Base-by-base conservation (phyloP, 31 red algal genomes). In the Asparagopsis taxiformis region DNA sequence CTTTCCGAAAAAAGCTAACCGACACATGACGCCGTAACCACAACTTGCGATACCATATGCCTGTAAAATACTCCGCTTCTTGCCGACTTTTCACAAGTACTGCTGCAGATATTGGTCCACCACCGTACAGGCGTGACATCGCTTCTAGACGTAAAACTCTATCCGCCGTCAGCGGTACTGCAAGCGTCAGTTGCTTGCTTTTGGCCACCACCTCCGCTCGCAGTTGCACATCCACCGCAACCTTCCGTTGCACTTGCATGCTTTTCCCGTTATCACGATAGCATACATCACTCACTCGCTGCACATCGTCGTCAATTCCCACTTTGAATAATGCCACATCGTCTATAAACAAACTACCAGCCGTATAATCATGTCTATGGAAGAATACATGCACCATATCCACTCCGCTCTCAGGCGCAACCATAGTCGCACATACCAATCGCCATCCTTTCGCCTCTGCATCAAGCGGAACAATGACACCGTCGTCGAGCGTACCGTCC, bases 111-210 rank as follows among this genome's bases (percentile, higher is more conserved):
- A 91, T 50, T 25, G 87, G 76, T 13, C 87, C 77, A 0, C 70
- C 87, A 10, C 77, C 70, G 51, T 81, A 91, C 21, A 72, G 55
- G 1, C 62, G 56, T 28, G 87, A 72, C 65, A 91, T 52, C 34
- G 58, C 50, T 51, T 82, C 87, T 3, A 91, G 70, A 28, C 87
- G 25, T 36, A 82, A 53, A 21, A 91, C 31, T 33, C 87, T 76
- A 29, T 91, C 87, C 0, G 77, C 25, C 6, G 77, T 91, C 16
- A 91, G 87, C 11, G 87, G 75, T 1, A 91, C 77, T 15, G 87
- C 87, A 34, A 91, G 31, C 3, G 69, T 91, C 54, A 91, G 70
- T 43, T 80, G 67, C 30, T 35, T 49, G 20, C 3, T 22, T 29
- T 51, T 17, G 44, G 87, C 70, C n/a, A 34, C 59, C 38, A 69